Evolutionary conservation across 2,329 filamentous ascomycete genomes (phyloP).

Genomic region (Ophiocordyceps camponoti-floridani): DNA sequence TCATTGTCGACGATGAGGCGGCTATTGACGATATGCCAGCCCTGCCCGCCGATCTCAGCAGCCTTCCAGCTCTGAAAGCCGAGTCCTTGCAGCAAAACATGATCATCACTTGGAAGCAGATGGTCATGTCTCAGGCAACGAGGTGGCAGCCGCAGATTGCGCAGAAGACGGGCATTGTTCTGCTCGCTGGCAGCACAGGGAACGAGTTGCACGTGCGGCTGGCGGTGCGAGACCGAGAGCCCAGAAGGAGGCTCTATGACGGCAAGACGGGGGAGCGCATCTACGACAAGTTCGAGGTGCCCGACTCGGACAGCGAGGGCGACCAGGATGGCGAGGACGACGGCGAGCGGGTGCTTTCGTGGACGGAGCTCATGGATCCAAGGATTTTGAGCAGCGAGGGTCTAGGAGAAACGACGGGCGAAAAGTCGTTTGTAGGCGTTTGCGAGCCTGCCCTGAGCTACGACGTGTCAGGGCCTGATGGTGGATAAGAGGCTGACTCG

Average conservation of each 20-base stretch:
- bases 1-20: not conserved
- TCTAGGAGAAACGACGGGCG: not conserved
- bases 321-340: slow-evolving; percentile 41
- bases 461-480: not conserved
- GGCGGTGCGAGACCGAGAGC: slow-evolving; percentile 47
- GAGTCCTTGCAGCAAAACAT: slow-evolving; percentile 36
- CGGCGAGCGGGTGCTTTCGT: slow-evolving; percentile 40
- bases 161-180: slow-evolving; percentile 42
- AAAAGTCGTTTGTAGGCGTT: too few relatives aligned
- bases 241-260: slow-evolving; percentile 42
- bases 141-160: slow-evolving; percentile 48
- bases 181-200: slow-evolving; percentile 37
- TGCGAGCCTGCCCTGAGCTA: too few relatives aligned
- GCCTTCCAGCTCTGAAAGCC: slow-evolving; percentile 30
- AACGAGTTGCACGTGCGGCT: slow-evolving; percentile 40
- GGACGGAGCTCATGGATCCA: slow-evolving; percentile 48
- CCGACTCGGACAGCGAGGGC: slow-evolving; percentile 43
- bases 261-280: slow-evolving; percentile 50
- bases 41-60: slow-evolving; percentile 37
- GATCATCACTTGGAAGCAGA: slow-evolving; percentile 51
- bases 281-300: slow-evolving; percentile 65
- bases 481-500: not conserved
- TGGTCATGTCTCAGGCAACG: slow-evolving; percentile 40
- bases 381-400: slow-evolving; percentile 31
- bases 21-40: slow-evolving; percentile 37